These are phyloP conservation scores for Aspergillus affinis DNA, from an alignment of 495 filamentous ascomycete genomes.

Conservation along the genomic window DNA sequence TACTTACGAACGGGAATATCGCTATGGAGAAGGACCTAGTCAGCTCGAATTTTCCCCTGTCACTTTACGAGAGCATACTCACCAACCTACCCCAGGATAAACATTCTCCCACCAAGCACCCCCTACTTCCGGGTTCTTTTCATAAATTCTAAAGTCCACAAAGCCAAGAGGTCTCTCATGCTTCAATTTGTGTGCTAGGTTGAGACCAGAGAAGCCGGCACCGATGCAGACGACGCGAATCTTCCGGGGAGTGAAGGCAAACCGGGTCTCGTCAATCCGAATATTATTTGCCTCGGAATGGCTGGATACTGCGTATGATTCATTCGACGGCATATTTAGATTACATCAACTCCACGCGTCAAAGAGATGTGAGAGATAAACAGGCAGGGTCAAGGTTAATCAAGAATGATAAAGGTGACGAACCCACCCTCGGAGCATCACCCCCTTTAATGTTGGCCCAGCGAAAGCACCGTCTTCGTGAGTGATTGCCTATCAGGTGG, in stretches of 20 bases:
- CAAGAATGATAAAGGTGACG: no score
- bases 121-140: conserved; percentile 18
- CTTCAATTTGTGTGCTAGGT: conserved; percentile 32
- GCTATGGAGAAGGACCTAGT: neutral
- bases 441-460: no score
- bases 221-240: conserved; percentile 41
- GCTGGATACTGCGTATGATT: no score
- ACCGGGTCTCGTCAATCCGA: neutral
- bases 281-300: no score
- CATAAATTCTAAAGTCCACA: conserved; percentile 21
- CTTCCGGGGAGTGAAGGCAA: conserved; percentile 22
- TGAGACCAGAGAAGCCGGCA: conserved; percentile 38
- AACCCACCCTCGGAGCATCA: no score
- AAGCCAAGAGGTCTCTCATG: conserved; percentile 25
- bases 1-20: conserved; percentile 8
- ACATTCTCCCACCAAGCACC: conserved; percentile 42
- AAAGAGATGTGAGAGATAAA: no score
- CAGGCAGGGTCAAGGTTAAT: no score
- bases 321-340: no score
- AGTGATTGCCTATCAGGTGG: no score
- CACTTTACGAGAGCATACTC: neutral
- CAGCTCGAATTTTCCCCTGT: neutral
- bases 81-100: conserved; percentile 9
- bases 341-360: no score
- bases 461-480: no score